Evolutionary conservation across 2,329 filamentous ascomycete species (phyloP), one percentile per base, ranked within the genome.

Genomic region (Eurotiales sp.): DNA sequence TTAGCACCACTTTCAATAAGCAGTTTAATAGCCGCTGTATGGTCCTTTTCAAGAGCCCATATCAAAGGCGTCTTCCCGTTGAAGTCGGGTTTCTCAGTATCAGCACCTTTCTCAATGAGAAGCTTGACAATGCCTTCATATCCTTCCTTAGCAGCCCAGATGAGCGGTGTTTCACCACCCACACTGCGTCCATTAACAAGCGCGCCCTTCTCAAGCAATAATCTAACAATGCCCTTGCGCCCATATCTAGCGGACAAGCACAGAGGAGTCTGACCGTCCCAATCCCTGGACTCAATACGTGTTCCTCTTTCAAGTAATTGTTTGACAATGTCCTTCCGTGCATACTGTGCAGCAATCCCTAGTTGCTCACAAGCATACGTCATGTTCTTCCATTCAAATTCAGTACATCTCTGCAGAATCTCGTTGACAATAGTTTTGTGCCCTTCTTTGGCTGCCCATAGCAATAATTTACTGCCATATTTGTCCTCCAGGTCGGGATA

Each of bases 191-290:
- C 46, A 4, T 63, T 55, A 34, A 65, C 53, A 46, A 64, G 53
- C 4, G 60, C 62, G 19, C 59, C 61, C 14, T 55, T 59, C 8
- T 40, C 15, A 12, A 68, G 52, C 19, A 70, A 49, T 30, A 64
- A 58, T n/a, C 60, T 55, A 14, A 67, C 62, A 37, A 64, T 58
- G n/a, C 63, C 59, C 4, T 58, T 56, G 46, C 61, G 59, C 4
- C 65, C 65, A 10, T 59, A 52, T 17, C 60, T 50, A 8, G 60
- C 60, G 15, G 65, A 64, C 27, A 61, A 61, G 27, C 62, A 60
- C 8, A 68, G 55, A 10, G 64, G 56, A 1, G 61, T 66, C 53
- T 65, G 61, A 2, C 55, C 57, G 40, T n/a, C 17, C 14, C 14
- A n/a, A 32, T 37, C 57, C 22, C 53, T 52, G 10, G 55, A 47